Evolutionary conservation across 2,329 filamentous ascomycete genomes (phyloP), one percentile per base, ranked within the genome.

Genomic region (Fusarium annulatum): DNA sequence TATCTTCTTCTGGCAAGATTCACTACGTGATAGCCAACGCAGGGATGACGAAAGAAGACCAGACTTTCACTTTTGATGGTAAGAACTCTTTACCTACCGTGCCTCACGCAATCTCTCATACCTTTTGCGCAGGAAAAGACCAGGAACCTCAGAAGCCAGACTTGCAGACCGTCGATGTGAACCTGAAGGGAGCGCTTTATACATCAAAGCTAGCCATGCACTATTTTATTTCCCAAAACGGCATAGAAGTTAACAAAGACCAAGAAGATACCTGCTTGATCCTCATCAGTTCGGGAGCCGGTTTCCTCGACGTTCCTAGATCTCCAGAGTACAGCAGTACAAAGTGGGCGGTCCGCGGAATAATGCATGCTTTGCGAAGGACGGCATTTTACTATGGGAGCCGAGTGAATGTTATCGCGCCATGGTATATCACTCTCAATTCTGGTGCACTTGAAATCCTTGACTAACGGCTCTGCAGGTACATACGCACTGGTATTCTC

Each of bases 271-370:
- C 61, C 6, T 67, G 64, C 8, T 46, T 67, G 7, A 39, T 67
- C 5, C 30, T 67, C 0, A 11, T 65, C 12, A 65, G 64, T 5
- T 59, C 64, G 2, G 64, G 64, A 0, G 61, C 61, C 1, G 61
- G 61, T 0, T 67, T 67, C 1, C 33, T 67, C 15, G 61, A 67
- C 0, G 51, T 65, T 4, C 64, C 64, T 0, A 65, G 64, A 14
- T 30, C 21, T 4, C 64, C 43, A 5, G 64, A 67, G n/a, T 67
- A 67, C 7, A 65, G 64, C 9, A 67, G 64, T 7, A 67, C 51
- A 1, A 67, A 65, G 7, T 67, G 64, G 64, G 64, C 61, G 7
- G 51, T 65, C 6, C 64, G 51, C 7, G 51, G 64, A 33, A 65
- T 67, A 4, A 65, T 67, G 64, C 64, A 65, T 23, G 26, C 61